Base-by-base conservation (phyloP, 2,329 filamentous ascomycete species). In the Phaeophleospora eucalypticola region DNA sequence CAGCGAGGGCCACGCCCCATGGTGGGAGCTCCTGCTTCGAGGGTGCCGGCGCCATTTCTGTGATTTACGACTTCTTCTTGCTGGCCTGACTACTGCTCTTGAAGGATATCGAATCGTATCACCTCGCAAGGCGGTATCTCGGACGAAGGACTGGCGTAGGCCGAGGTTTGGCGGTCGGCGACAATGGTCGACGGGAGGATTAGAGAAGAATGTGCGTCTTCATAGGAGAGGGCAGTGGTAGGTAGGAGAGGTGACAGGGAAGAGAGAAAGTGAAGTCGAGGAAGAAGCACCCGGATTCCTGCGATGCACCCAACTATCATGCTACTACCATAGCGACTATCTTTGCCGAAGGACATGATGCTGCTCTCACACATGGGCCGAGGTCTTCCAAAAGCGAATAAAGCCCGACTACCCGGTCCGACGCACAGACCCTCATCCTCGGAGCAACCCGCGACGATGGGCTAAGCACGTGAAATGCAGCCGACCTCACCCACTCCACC, bases 1-100 rank as follows among this genome's bases (percentile, higher is more conserved):
- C 93, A 53, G 93, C 91, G 57, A 95, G 82, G 45, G 93, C 93
- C 65, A 85, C 84, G 45, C 90, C 91, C 91, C 91, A 97, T 45
- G 93, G 87, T 35, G 93, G 89, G 49, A 97, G 59, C 69, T 84
- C 58, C 66, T 72, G 49, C 63, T 66, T 50, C 71, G 79, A 32
- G 35, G 52, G 49, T 36, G 56, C 59, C 35, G 53, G 53, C 24
- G 61, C 54, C 59, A 62, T 63, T n/a, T n/a, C n/a, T 51, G 43
- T 52, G 20, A 34, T 15, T 36, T 48, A 10, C 40, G n/a, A 17
- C 19, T 37, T 19, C 16, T 18, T 19, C 33, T 19, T 19, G 36
- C 36, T 18, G 14, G 16, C 6, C 34, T 18, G 16, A 6, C 18
- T 40, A n/a, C n/a, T 36, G 27, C n/a, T 16, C n/a, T n/a, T n/a